These are phyloP conservation scores for Inosperma sp. DNA, from an alignment of 768 basidiomycete species.

Conservation along the genomic window DNA sequence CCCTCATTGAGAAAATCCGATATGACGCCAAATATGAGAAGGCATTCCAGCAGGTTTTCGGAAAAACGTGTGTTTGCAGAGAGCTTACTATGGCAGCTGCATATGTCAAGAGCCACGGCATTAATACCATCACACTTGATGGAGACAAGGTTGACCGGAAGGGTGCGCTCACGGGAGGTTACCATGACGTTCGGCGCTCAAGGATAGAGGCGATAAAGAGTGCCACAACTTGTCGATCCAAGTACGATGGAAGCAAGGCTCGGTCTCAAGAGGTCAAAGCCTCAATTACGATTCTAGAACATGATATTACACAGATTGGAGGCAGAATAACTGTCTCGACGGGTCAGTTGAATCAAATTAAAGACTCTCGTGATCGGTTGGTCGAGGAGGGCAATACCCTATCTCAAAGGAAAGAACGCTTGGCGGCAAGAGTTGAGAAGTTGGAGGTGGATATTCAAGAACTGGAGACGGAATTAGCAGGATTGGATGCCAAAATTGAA, in stretches of 20 bases:
- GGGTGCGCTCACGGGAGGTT: conserved; percentile 93
- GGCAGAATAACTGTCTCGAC: conserved; percentile 69
- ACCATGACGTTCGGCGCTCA: conserved; percentile 86
- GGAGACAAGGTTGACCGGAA: conserved; percentile 98
- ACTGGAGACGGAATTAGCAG: conserved; percentile 63
- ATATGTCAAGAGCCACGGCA: conserved; percentile 89
- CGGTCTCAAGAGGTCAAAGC: conserved; percentile 71
- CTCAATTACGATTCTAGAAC: conserved; percentile 68
- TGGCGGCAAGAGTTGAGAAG: conserved; percentile 53
- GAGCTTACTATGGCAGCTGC: conserved; percentile 90
- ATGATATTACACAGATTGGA: conserved; percentile 73
- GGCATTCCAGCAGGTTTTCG: conserved; percentile 96
- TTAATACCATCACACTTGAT: conserved; percentile 96
- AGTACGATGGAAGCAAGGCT: conserved; percentile 60
- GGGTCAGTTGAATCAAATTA: conserved; percentile 66
- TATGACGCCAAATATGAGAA: conserved; percentile 68
- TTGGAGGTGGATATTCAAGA: conserved; percentile 68
- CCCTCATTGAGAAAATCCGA: conserved; percentile 75
- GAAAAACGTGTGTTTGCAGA: conserved; percentile 93
- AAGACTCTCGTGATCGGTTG: conserved; percentile 63
- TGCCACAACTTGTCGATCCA: conserved; percentile 70
- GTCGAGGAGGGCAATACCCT: conserved; percentile 56
- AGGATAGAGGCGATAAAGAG: conserved; percentile 83
- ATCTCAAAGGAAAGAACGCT: conserved; percentile 64
- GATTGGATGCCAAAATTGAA: conserved; percentile 55